phyloP scores from a whole-genome alignment of 2,329 filamentous ascomycete genomes.

The Pseudocercospora fuligena region DNA sequence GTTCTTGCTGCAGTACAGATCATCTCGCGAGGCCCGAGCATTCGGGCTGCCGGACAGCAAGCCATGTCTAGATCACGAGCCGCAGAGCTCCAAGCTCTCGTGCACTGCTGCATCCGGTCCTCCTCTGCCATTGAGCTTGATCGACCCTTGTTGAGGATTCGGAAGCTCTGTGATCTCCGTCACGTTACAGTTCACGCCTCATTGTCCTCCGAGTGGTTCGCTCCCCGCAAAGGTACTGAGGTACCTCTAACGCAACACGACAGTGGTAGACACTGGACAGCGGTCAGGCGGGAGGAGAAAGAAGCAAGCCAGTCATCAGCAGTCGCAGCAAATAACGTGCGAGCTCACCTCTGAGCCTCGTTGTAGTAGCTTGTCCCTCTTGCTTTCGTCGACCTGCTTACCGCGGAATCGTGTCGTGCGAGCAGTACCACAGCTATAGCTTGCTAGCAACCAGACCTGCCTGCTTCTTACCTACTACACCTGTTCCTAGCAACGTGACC shows the following conservation, averaged over 20 bases:
- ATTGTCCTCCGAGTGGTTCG: conserved; percentile 17
- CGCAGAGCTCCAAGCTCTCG: background rate
- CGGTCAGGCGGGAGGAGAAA: conserved; percentile 18
- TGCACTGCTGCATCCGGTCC: conserved; percentile 2
- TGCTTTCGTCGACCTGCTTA: background rate
- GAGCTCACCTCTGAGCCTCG: background rate
- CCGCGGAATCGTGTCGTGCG: conserved; percentile 9
- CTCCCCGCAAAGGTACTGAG: conserved; percentile 21
- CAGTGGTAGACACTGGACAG: conserved; percentile 8
- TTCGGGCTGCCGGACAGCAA: conserved; percentile 3
- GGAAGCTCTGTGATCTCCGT: conserved; percentile 7
- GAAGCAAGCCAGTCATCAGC: background rate
- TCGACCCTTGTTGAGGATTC: background rate
- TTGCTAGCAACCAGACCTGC: conserved; percentile 21
- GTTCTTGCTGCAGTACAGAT: background rate
- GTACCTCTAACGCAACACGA: conserved; percentile 14
- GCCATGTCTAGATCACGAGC: background rate
- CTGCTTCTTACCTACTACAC: background rate
- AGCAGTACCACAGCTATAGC: conserved; percentile 18
- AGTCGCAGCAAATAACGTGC: background rate
- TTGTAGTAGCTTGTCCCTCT: background rate
- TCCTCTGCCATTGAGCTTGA: conserved; percentile 4
- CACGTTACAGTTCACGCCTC: conserved; percentile 19
- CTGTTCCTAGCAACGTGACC: background rate
- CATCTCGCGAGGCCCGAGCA: background rate